Conservation (phyloP, 148 eudicot genomes). For the Heliosperma pusillum region DNA sequence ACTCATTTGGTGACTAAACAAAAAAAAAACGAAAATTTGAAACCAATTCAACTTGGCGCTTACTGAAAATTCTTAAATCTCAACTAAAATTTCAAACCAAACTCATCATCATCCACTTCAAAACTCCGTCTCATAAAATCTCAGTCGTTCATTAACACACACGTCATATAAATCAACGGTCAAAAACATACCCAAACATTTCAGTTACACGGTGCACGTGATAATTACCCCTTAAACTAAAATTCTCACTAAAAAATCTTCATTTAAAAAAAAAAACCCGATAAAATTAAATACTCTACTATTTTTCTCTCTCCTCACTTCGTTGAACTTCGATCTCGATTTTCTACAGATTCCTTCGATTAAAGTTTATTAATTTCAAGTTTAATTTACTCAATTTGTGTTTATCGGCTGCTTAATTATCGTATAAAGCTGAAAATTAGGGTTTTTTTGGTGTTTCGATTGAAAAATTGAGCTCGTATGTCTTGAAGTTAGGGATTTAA, state of each 20-base stretch:
- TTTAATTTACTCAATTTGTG: conserved; percentile 2
- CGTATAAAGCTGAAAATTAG: conserved; percentile 8
- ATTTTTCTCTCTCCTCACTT: conserved; percentile 13
- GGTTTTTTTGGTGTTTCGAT: conserved; percentile 17
- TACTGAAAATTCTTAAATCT: conserved; percentile 4
- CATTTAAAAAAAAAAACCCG: not conserved
- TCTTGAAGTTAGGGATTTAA: conserved; percentile 17
- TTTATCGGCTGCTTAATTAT: not conserved
- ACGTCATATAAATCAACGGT: conserved; percentile 21
- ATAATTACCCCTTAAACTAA: too few species aligned
- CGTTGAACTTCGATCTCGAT: conserved; percentile 30
- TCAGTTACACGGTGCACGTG: too few species aligned
- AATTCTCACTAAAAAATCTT: not conserved
- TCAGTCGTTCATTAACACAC: conserved; percentile 16
- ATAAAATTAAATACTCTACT: conserved; percentile 7
- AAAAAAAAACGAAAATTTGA: too few species aligned
- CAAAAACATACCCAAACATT: not conserved
- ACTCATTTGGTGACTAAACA: too few species aligned
- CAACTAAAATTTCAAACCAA: conserved; percentile 3
- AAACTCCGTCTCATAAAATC: not conserved
- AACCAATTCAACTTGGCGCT: conserved; percentile 22
- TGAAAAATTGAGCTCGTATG: conserved; percentile 1
- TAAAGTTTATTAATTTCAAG: not conserved
- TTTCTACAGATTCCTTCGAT: not conserved
- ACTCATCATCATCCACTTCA: not conserved